Evolutionary conservation across 148 eudicot species (phyloP), one percentile per base, ranked within the genome.

Genomic region (Hydrangea macrophylla): DNA sequence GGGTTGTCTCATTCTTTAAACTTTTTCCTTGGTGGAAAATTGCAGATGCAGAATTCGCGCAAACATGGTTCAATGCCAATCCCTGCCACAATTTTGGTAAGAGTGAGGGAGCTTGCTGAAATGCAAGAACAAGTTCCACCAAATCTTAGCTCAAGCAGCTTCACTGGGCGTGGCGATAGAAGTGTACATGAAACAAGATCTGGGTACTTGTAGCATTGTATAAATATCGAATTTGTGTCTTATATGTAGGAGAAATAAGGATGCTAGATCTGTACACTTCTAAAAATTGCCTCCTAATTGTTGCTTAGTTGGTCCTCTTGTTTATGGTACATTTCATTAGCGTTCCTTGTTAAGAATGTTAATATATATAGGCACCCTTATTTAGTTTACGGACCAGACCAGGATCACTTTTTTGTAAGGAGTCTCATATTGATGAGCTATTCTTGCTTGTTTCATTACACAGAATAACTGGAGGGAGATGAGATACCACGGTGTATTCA

Each of bases 31-130:
- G n/a, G 15, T 58, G 40, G 40, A 58, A 44, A 66, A 44, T 17
- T 39, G 51, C 54, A 75, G 75, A 57, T 78, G 70, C 89, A 88
- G 74, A 76, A 68, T 67, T 74, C 86, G 44, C 76, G 93, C 9
- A 85, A 88, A 71, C 89, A 82, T 60, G 74, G 82, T 22, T 83
- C 96, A 0, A 58, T 75, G 26, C 91, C 91, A 5, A 85, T 94
- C 31, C 99, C 99, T 25, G 78, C 87, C 32, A 55, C 87, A 2
- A 89, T 94, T 67, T 80, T 91, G 75, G 44, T 79, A 28, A 81
- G 89, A 56, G 97, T 94, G 60, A 84, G 93, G 79, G 99, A 91
- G 84, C 93, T 94, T 48, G 99, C 97, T 40, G 88, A 94, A 64
- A 76, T 82, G 50, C 88, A 94, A 50, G 81, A 85, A 15, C 91